phyloP scores from a whole-genome alignment of 768 basidiomycete species.

The Lactarius akahatsu region DNA sequence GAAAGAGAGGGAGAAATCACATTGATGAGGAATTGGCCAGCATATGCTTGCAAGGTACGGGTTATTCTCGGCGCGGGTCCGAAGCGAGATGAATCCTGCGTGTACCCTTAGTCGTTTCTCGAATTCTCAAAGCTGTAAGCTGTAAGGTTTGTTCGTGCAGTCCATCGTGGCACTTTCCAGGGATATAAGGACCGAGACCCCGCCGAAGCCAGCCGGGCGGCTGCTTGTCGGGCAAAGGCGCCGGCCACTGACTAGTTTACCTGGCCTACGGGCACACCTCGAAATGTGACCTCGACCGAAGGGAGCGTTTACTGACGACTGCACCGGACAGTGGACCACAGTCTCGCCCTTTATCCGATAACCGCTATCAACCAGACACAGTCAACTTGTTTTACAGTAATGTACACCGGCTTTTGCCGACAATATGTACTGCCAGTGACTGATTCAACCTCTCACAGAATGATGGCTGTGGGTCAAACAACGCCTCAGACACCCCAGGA shows the following conservation, averaged over 20 bases:
- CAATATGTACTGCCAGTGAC: background rate
- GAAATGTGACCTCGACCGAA: background rate
- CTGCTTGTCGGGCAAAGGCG: too few relatives aligned
- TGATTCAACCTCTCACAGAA: background rate
- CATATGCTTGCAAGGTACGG: background rate
- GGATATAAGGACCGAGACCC: too few relatives aligned
- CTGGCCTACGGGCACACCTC: background rate
- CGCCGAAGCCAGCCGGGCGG: too few relatives aligned
- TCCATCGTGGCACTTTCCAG: too few relatives aligned
- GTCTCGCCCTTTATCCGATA: background rate
- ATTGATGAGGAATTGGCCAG: background rate
- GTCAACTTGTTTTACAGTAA: background rate
- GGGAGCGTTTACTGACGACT: background rate
- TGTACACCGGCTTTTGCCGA: background rate
- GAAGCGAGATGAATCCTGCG: background rate
- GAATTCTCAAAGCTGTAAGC: too few relatives aligned
- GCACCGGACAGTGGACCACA: background rate
- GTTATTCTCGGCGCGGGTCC: background rate
- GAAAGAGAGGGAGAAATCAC: background rate
- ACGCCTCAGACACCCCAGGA: background rate
- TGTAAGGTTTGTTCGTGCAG: too few relatives aligned
- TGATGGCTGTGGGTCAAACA: background rate
- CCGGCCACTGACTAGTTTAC: too few relatives aligned
- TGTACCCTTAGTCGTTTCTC: too few relatives aligned
- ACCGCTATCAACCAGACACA: background rate